phyloP scores from a whole-genome alignment of 2,329 filamentous ascomycete genomes.

The Beauveria sp. region DNA sequence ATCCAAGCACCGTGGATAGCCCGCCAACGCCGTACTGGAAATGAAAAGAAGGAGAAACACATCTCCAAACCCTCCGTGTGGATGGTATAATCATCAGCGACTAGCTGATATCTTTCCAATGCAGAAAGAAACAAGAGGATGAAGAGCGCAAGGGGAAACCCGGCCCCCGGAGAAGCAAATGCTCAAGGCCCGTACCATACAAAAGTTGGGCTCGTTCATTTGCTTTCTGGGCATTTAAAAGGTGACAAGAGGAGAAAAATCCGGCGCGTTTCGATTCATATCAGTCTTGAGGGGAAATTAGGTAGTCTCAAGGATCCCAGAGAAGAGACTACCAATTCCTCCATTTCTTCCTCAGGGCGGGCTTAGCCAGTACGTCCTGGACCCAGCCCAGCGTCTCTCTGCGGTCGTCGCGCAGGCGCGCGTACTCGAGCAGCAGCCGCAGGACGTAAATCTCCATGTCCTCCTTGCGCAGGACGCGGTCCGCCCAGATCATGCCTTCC shows the following conservation, averaged over 20 bases:
- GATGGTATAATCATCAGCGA: neutral
- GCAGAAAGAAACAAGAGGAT: too few relatives aligned
- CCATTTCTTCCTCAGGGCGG: conserved; percentile 25
- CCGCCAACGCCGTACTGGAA: neutral
- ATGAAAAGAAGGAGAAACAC: neutral
- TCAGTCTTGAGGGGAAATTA: neutral
- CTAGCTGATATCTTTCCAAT: neutral
- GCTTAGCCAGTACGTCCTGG: conserved; percentile 35
- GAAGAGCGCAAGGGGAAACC: too few relatives aligned
- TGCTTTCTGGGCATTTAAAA: neutral
- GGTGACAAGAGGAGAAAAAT: neutral
- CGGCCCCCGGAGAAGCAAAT: neutral
- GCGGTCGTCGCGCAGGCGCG: conserved; percentile 43
- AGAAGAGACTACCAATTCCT: conserved; percentile 17
- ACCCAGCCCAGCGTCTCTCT: conserved; percentile 49
- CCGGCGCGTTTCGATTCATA: neutral
- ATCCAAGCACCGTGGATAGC: neutral
- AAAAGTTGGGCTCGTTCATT: neutral
- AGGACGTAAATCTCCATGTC: conserved; percentile 68
- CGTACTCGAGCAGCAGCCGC: conserved; percentile 58
- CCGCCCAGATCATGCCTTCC: conserved; percentile 61
- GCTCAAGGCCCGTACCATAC: neutral
- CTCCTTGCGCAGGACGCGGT: conserved; percentile 58
- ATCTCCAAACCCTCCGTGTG: neutral
- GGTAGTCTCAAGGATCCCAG: neutral